These are phyloP conservation scores for Wickerhamiella pararugosa DNA, from an alignment of 1,139 yeast genomes.

Conservation along the genomic window DNA sequence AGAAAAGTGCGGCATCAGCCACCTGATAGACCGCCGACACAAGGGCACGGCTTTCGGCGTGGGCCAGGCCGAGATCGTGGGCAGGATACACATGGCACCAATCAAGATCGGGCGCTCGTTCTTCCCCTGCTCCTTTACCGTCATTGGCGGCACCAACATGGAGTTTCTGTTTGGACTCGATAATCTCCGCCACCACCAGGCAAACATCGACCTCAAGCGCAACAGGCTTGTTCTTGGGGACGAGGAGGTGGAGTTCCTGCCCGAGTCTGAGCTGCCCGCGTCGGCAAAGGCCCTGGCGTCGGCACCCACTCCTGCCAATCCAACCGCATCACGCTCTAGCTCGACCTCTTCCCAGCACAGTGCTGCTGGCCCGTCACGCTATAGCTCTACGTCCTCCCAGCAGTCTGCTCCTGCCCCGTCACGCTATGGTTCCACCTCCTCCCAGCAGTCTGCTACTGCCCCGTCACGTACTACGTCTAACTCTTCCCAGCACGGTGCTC, in stretches of 20 bases:
- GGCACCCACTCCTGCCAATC: constrained; percentile 7
- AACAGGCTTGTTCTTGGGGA: constrained; percentile 62
- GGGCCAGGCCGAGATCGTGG: constrained; percentile 65
- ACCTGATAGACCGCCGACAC: constrained; percentile 69
- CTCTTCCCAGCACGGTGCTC: not conserved
- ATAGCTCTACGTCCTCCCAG: constrained; percentile 1
- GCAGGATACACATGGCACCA: constrained; percentile 82
- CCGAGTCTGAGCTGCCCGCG: constrained; percentile 39
- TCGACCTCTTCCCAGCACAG: not conserved
- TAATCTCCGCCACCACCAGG: constrained; percentile 80
- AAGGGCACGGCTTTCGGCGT: constrained; percentile 82
- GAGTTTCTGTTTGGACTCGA: constrained; percentile 45
- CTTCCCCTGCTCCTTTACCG: constrained; percentile 70
- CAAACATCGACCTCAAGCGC: constrained; percentile 55
- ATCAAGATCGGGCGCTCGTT: constrained; percentile 53
- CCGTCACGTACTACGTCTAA: not conserved
- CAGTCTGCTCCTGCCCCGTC: constrained; percentile 14
- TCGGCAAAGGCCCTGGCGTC: constrained; percentile 3
- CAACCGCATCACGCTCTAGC: constrained; percentile 12
- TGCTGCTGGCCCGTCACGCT: not conserved
- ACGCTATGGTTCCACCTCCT: constrained; percentile 8
- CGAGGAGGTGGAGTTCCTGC: constrained; percentile 52
- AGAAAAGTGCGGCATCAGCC: constrained; percentile 50
- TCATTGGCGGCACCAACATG: constrained; percentile 46
- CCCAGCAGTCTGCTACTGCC: no score